phyloP scores from a whole-genome alignment of 352 stramenopile species.

The Phytophthora syringae region DNA sequence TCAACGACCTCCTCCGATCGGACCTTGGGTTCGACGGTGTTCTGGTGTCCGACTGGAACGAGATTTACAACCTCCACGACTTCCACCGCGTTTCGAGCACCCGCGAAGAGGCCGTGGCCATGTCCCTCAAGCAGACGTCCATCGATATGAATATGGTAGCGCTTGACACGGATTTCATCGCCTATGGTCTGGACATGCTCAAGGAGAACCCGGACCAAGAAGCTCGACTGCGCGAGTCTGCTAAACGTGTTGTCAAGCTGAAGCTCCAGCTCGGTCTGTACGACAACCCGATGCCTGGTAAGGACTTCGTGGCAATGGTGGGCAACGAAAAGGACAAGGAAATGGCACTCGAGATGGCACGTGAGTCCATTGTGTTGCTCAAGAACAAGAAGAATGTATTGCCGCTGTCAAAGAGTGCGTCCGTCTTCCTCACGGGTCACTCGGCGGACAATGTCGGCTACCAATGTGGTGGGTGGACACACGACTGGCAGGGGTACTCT shows the following conservation, averaged over 20 bases:
- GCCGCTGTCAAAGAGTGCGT: constrained; percentile 40
- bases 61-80: constrained; percentile 87
- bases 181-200: constrained; percentile 47
- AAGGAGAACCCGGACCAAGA: constrained; percentile 40
- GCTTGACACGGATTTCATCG: constrained; percentile 47
- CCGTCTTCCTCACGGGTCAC: constrained; percentile 70
- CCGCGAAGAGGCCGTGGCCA: constrained; percentile 55
- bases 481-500: constrained; percentile 80
- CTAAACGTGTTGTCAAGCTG: constrained; percentile 63
- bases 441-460: constrained; percentile 65
- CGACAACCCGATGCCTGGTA: constrained; percentile 57
- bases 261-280: constrained; percentile 81
- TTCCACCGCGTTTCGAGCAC: constrained; percentile 53
- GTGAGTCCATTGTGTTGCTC: constrained; percentile 79
- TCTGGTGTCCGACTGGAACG: constrained; percentile 89
- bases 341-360: constrained; percentile 59
- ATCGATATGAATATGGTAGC: constrained; percentile 93
- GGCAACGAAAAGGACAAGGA: constrained; percentile 50
- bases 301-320: constrained; percentile 46
- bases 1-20: constrained; percentile 70
- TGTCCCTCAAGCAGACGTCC: constrained; percentile 70
- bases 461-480: constrained; percentile 76
- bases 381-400: constrained; percentile 71
- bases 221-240: constrained; percentile 59
- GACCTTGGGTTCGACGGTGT: constrained; percentile 85